Evolutionary conservation across 176 grass and related monocot species (phyloP), one percentile per base, ranked within the genome.

Genomic region (Rhynchospora pubera): DNA sequence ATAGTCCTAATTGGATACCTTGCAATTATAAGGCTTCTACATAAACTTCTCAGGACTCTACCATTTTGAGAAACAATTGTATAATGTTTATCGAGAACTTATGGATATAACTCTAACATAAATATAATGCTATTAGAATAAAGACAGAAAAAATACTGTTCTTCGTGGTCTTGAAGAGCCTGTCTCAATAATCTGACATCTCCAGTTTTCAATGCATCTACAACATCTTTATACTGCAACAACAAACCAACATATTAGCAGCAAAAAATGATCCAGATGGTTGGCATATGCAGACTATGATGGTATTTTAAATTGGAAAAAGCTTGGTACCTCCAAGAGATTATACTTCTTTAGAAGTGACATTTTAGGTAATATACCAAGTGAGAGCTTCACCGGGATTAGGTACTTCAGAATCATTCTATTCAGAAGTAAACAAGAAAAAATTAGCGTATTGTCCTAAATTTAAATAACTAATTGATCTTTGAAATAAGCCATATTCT

Each of bases 401-500:
- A 99, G 89, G 84, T 95, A 99, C 82, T 99, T 99, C 83, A 99
- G 86, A 87, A 99, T 91, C 87, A 84, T 91, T 89, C 93, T 96
- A 85, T 7, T 85, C 72, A 47, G 65, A 72, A 84, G 74, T 63
- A 90, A 84, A 83, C 62, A 51, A 16, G 50, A 52, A 19, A 89
- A 57, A 51, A 45, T 87, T 62, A 88, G 44, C 78, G 30, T 69
- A 46, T 79, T 48, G 50, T 64, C 21, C 21, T 16, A 30, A 55
- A 26, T 26, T 76, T 22, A 30, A 53, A 26, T 53, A 18, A 76
- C 48, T 5, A 76, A 75, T 28, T 28, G 13, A 76, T 55, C 48
- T 53, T 55, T 53, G 11, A 76, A 75, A 30, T 21, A 30, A 55
- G 22, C 28, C 53, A 12, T 1, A 75, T 55, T 28, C 3, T 65